A percentile compares a stretch with the other conserved stretches of the same genome.
phyloP scores from a whole-genome alignment of 2,329 filamentous ascomycete species.

The Neonectria coccinea region DNA sequence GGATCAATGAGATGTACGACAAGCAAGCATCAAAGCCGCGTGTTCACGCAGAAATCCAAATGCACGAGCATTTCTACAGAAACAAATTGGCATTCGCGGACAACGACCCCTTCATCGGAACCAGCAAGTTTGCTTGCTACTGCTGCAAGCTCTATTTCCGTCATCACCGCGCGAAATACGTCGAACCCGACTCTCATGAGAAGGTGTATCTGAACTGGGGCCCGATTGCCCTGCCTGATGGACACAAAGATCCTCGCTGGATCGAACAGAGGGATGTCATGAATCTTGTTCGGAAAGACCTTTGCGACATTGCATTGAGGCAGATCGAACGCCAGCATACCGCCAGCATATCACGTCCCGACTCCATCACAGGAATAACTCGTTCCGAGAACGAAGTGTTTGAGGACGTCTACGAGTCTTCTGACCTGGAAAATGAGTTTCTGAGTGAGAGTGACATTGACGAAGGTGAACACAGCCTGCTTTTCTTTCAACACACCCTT shows the following conservation, averaged over 20 bases:
- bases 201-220: conserved; percentile 59
- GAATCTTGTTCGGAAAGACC: conserved; percentile 22
- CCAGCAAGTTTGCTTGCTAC: conserved; percentile 64
- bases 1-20: conserved; percentile 28
- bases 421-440: conserved; percentile 17
- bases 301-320: conserved; percentile 19
- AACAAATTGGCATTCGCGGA: conserved; percentile 49
- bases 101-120: conserved; percentile 60
- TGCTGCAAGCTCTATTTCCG: conserved; percentile 60
- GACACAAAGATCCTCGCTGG: conserved; percentile 22
- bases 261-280: conserved; percentile 28
- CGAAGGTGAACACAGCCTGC: not conserved
- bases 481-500: not conserved
- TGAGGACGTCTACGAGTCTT: not conserved
- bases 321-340: conserved; percentile 13
- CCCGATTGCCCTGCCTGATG: conserved; percentile 26
- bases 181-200: conserved; percentile 52
- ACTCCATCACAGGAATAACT: conserved; percentile 1
- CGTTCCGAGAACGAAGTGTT: not conserved
- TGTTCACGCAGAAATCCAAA: conserved; percentile 59
- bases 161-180: conserved; percentile 51
- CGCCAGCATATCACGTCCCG: not conserved
- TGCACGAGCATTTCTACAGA: conserved; percentile 59
- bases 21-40: conserved; percentile 39
- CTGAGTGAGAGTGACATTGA: not conserved